These are phyloP conservation scores for Tetracladium marchalianum DNA, from an alignment of 495 filamentous ascomycete species.

Conservation along the genomic window DNA sequence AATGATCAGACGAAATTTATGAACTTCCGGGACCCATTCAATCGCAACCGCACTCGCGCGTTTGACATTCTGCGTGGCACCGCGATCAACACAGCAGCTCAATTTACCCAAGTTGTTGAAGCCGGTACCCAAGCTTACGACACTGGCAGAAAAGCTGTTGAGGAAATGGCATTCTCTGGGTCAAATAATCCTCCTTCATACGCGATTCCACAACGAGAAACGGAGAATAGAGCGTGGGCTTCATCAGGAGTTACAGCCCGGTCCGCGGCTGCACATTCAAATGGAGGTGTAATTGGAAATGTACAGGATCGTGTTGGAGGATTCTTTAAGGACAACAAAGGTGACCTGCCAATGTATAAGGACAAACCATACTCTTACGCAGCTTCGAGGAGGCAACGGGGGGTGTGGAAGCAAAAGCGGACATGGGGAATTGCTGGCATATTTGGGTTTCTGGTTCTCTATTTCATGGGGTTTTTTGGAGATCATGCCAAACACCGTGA, in stretches of 20 bases:
- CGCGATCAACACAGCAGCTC: constrained; percentile 28
- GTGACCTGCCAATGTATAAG: constrained; percentile 88
- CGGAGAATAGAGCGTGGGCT: constrained; percentile 61
- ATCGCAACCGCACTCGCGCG: constrained; percentile 35
- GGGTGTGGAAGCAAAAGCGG: constrained; percentile 43
- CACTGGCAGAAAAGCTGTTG: constrained; percentile 28
- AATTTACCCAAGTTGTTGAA: constrained; percentile 31
- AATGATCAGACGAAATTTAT: constrained; percentile 26
- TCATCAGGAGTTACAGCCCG: constrained; percentile 27
- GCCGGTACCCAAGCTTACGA: constrained; percentile 31
- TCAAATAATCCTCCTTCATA: constrained; percentile 65
- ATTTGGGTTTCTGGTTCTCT: constrained; percentile 40
- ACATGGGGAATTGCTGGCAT: constrained; percentile 36
- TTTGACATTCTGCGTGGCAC: constrained; percentile 33
- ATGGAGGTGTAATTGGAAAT: constrained; percentile 30
- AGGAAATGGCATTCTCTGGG: constrained; percentile 51
- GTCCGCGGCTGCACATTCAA: constrained; percentile 21
- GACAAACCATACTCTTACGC: constrained; percentile 84
- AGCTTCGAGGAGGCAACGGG: constrained; percentile 37
- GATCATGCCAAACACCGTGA: constrained; percentile 21
- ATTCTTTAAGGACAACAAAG: constrained; percentile 37
- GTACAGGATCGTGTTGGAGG: constrained; percentile 33
- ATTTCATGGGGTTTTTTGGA: constrained; percentile 48
- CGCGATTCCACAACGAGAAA: constrained; percentile 52
- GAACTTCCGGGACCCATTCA: constrained; percentile 44